Conservation (phyloP, 495 filamentous ascomycete genomes). For the Podospora anserina region DNA sequence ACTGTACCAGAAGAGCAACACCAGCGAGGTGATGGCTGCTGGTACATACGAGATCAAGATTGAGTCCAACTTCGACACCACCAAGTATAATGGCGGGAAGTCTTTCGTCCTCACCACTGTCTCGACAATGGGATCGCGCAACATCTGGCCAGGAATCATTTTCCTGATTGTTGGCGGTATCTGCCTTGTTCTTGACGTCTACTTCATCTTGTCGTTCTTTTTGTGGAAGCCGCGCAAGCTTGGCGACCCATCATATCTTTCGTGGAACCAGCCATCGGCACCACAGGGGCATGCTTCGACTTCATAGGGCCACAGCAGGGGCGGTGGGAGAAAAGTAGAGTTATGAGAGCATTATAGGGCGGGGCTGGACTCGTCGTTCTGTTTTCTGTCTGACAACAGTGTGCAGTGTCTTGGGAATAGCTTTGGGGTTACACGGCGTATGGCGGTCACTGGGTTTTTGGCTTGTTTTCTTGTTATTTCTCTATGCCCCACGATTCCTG, state of each 20-base stretch:
- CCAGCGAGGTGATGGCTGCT: conserved; percentile 59
- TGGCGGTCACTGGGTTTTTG: conserved; percentile 12
- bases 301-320: conserved; percentile 13
- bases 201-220: conserved; percentile 87
- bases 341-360: not conserved
- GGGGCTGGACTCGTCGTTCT: not conserved
- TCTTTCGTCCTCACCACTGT: conserved; percentile 86
- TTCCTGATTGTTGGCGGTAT: conserved; percentile 92
- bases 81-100: conserved; percentile 86
- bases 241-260: conserved; percentile 94
- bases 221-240: conserved; percentile 90
- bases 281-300: conserved; percentile 30
- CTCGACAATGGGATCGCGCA: conserved; percentile 93
- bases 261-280: conserved; percentile 89
- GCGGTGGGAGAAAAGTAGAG: not conserved
- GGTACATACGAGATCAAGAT: conserved; percentile 62
- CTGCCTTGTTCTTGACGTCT: conserved; percentile 78
- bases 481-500: conserved; percentile 1
- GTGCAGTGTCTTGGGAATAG: conserved; percentile 18
- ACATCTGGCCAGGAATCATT: conserved; percentile 93
- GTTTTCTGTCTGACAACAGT: conserved; percentile 9
- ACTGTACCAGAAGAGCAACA: conserved; percentile 70
- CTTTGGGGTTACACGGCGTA: conserved; percentile 20
- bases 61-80: conserved; percentile 70
- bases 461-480: conserved; percentile 8